These are phyloP conservation scores for Metschnikowia koreensis DNA, from an alignment of 805 yeast species.

Conservation along the genomic window DNA sequence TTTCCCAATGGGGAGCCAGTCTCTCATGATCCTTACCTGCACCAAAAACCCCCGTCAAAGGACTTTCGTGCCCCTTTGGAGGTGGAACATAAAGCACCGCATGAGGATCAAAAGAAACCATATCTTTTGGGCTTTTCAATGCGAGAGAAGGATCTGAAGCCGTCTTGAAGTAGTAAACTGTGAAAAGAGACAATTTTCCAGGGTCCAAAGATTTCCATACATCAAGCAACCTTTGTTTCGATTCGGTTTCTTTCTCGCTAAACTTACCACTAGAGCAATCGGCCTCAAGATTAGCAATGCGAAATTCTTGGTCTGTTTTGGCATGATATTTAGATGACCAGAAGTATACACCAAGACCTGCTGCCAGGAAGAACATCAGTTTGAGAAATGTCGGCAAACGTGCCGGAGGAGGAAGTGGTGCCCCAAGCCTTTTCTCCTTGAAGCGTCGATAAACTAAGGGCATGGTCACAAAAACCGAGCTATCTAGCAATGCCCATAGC, in stretches of 20 bases:
- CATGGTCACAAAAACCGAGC: constrained; percentile 36
- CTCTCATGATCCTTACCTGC: constrained; percentile 14
- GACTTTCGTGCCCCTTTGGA: background rate
- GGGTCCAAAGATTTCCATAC: constrained; percentile 39
- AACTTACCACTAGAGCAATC: constrained; percentile 29
- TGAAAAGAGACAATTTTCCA: constrained; percentile 35
- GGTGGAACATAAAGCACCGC: constrained; percentile 30
- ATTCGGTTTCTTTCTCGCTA: constrained; percentile 9
- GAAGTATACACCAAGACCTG: constrained; percentile 29
- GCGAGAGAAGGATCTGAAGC: constrained; percentile 49
- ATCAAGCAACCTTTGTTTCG: constrained; percentile 19
- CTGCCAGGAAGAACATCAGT: constrained; percentile 29
- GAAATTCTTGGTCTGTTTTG: constrained; percentile 19
- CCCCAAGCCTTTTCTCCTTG: constrained; percentile 6
- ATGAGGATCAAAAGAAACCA: constrained; percentile 27
- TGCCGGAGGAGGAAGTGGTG: constrained; percentile 29
- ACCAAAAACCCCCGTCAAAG: constrained; percentile 7
- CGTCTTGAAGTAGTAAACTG: constrained; percentile 53
- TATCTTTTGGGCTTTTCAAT: constrained; percentile 53
- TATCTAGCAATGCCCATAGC: constrained; percentile 42
- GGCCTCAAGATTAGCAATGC: constrained; percentile 29
- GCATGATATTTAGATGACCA: constrained; percentile 13
- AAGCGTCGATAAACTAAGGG: constrained; percentile 36
- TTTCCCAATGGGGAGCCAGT: constrained; percentile 34
- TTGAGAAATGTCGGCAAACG: constrained; percentile 30